Conservation (phyloP, 768 basidiomycete species). For the Daedaleopsis nitida region DNA sequence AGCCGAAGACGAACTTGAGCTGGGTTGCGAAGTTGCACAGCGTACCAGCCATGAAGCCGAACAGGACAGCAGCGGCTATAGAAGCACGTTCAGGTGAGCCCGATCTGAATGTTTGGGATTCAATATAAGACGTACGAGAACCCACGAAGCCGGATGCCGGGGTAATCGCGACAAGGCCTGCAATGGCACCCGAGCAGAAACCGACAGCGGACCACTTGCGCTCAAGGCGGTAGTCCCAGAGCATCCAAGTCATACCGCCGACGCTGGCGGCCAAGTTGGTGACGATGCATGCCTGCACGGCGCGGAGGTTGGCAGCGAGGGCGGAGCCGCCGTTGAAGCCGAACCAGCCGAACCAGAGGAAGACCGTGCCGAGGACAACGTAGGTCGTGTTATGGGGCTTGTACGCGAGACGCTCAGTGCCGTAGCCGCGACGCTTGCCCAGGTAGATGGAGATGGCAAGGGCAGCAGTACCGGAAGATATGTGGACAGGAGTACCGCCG, state of each 20-base stretch:
- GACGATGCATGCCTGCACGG: constrained; percentile 86
- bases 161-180: constrained; percentile 88
- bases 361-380: constrained; percentile 88
- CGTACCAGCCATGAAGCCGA: constrained; percentile 83
- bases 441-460: constrained; percentile 90
- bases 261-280: constrained; percentile 91
- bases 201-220: constrained; percentile 92
- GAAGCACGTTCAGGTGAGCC: neutral
- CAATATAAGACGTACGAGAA: constrained; percentile 50
- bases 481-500: constrained; percentile 96
- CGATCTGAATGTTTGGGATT: neutral
- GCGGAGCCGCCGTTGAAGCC: constrained; percentile 95
- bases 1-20: constrained; percentile 79
- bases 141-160: constrained; percentile 86
- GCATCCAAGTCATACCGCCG: constrained; percentile 92
- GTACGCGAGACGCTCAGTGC: constrained; percentile 88
- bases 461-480: constrained; percentile 90
- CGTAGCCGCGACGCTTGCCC: constrained; percentile 89
- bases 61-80: constrained; percentile 76
- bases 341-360: constrained; percentile 97
- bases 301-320: constrained; percentile 85
- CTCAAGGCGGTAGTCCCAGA: constrained; percentile 93
- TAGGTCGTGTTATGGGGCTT: constrained; percentile 94
- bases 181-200: constrained; percentile 93
- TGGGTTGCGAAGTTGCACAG: constrained; percentile 95